Evolutionary conservation across 176 grass and related monocot species (phyloP), one percentile per base, ranked within the genome.

Genomic region (Oropetium thomaeum): DNA sequence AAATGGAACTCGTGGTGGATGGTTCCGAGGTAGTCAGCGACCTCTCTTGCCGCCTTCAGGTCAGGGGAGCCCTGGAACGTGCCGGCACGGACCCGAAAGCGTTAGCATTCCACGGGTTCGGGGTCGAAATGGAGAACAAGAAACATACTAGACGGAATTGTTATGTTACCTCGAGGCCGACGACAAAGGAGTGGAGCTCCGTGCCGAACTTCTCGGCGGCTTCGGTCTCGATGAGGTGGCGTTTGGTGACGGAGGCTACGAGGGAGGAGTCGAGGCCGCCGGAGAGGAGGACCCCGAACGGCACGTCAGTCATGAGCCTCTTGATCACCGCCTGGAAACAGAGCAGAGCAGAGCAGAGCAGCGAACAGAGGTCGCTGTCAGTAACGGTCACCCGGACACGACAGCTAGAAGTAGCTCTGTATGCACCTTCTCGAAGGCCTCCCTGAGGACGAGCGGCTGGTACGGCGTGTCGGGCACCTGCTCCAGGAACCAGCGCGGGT

Each of bases 261-360:
- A 99, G 68, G 0, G 96, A 99, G 6, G 92, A 99, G 83, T 99
- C 96, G 1, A 99, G 88, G 15, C 96, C 96, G 15, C 96, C 96
- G 52, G 96, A 99, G 52, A 96, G 79, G 52, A 99, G 81, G 10
- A 99, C 92, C 19, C 96, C 92, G 41, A 99, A 99, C 0, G 96
- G 92, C 34, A 92, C 96, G 61, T 99, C 92, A 0, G 96, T 96
- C 96, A 99, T 99, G 10, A 99, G 89, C 83, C 96, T 88, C 85
- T 96, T 96, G 78, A 96, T 78, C 17, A 99, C 92, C 73, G 96
- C 87, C 92, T 99, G 61, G 17, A 58, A 26, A 29, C 5, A 14
- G 1, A 60, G 4, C 19, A 38, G 13, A 84, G 31, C 61, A 85
- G n/a, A 35, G 49, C 16, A 29, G 3, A 10, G 70, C 28, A 48